Evolutionary conservation across 371 early-diverging fungal species (phyloP).

Genomic region (Amoeboaphelidium protococcarum): DNA sequence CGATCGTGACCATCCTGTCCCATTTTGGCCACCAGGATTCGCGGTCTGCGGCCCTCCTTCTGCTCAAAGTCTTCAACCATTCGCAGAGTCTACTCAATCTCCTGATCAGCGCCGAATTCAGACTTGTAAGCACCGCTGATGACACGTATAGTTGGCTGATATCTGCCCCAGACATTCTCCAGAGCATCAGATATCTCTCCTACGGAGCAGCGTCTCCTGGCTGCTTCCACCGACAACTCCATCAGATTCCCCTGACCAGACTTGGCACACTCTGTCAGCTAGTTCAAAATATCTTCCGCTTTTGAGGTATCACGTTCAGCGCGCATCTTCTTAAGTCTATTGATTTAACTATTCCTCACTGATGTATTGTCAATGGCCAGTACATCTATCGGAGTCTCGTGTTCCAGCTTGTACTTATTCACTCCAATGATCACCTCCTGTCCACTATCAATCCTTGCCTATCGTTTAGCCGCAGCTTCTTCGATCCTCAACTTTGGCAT

Average conservation of each 20-base stretch:
- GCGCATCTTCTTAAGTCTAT: conserved; percentile 23
- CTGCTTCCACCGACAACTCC: conserved; percentile 26
- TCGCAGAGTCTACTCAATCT: conserved; percentile 28
- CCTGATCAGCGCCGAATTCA: conserved; percentile 34
- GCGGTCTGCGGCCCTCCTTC: conserved; percentile 44
- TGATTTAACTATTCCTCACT: conserved; percentile 25
- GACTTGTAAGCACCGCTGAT: conserved; percentile 56
- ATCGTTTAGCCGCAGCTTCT: conserved; percentile 53
- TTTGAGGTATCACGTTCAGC: conserved; percentile 16
- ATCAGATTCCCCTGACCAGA: conserved; percentile 35
- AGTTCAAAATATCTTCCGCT: conserved; percentile 22
- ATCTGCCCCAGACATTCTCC: conserved; percentile 50
- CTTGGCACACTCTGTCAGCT: conserved; percentile 30
- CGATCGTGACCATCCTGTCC: conserved; percentile 76
- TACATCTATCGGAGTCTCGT: conserved; percentile 37
- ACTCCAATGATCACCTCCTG: conserved; percentile 59
- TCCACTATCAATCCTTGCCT: conserved; percentile 53
- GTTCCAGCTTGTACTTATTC: conserved; percentile 44
- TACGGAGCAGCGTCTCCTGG: conserved; percentile 42
- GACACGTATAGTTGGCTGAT: conserved; percentile 39
- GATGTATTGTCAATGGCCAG: conserved; percentile 44
- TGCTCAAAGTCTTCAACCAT: conserved; percentile 23
- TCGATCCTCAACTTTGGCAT: conserved; percentile 64
- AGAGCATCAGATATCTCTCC: conserved; percentile 55
- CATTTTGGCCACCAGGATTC: conserved; percentile 60